phyloP scores from a whole-genome alignment of 495 filamentous ascomycete species.

The Aspergillus panamensis region DNA sequence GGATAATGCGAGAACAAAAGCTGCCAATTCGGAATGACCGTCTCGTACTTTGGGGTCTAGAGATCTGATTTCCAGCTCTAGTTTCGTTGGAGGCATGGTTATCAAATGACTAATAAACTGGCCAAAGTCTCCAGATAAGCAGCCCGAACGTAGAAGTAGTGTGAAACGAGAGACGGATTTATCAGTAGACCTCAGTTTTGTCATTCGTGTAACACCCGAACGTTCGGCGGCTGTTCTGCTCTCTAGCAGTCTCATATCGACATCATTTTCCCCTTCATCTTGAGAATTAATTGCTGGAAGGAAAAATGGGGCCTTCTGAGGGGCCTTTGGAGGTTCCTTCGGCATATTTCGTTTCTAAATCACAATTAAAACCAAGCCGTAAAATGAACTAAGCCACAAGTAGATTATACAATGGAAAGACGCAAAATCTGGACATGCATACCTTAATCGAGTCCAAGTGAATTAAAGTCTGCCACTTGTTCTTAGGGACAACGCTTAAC shows the following conservation, averaged over 20 bases:
- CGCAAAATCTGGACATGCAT: conserved; percentile 5
- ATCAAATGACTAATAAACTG: conserved; percentile 72
- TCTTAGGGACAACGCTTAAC: conserved; percentile 81
- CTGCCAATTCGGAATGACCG: conserved; percentile 52
- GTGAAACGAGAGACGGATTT: conserved; percentile 51
- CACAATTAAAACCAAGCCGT: conserved; percentile 1
- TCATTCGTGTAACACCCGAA: conserved; percentile 5
- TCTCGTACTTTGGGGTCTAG: conserved; percentile 49
- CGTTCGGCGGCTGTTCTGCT: conserved; percentile 23
- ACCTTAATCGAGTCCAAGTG: conserved; percentile 84
- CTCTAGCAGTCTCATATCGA: conserved; percentile 24
- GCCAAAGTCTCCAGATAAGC: conserved; percentile 44
- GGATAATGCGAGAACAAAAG: conserved; percentile 75
- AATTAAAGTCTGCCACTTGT: conserved; percentile 88
- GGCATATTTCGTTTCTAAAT: conserved; percentile 81
- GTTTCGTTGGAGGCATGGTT: conserved; percentile 70
- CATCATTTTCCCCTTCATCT: conserved; percentile 27
- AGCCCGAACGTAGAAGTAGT: conserved; percentile 44
- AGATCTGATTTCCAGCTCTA: conserved; percentile 85
- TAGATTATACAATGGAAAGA: background rate
- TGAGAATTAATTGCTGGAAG: conserved; percentile 55
- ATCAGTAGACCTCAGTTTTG: conserved; percentile 30
- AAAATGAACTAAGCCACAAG: background rate
- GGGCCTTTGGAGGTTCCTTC: conserved; percentile 81
- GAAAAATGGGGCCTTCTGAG: conserved; percentile 96